Evolutionary conservation across 2,329 filamentous ascomycete species (phyloP).

Genomic region (Metarhizium album): DNA sequence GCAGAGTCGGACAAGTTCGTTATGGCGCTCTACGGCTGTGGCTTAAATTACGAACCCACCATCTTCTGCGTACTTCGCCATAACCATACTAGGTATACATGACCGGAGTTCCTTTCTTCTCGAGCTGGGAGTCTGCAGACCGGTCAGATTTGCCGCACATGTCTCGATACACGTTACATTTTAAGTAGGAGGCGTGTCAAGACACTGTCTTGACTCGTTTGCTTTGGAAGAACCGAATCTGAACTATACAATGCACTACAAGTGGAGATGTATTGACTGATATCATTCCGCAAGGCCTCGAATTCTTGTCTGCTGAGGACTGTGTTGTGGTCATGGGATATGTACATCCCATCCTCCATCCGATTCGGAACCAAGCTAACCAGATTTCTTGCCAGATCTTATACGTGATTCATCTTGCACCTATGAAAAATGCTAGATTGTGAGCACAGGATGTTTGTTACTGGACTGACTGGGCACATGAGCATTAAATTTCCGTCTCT

Average conservation of each 20-base stretch:
- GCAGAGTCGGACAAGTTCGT: neutral
- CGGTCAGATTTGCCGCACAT: neutral
- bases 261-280: neutral
- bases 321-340: neutral
- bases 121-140: neutral
- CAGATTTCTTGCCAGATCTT: neutral
- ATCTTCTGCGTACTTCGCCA: neutral
- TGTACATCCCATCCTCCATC: neutral
- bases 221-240: neutral
- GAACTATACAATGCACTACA: neutral
- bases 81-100: neutral
- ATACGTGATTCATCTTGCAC: neutral
- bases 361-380: neutral
- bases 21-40: neutral
- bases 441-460: neutral
- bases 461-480: neutral
- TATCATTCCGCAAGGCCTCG: neutral
- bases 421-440: neutral
- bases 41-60: neutral
- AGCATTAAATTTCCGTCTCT: neutral
- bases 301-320: neutral
- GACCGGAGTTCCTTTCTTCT: neutral
- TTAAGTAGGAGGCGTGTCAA: neutral
- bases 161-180: neutral
- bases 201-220: conserved; percentile 3